These are phyloP conservation scores for Calonectria crousiana DNA, from an alignment of 2,329 filamentous ascomycete species.

Conservation along the genomic window DNA sequence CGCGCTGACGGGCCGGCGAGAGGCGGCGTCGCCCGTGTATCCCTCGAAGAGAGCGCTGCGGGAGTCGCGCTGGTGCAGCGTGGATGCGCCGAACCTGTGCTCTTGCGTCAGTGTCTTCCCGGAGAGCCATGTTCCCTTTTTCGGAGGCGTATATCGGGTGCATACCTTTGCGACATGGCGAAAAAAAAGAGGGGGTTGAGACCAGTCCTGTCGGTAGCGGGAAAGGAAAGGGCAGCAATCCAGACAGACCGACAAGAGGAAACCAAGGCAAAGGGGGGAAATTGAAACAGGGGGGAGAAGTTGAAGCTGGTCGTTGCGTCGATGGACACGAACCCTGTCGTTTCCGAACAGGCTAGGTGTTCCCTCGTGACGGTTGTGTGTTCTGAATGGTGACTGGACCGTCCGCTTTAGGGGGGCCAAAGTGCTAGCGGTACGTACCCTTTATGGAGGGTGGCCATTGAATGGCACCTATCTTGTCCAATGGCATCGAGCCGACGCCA, in stretches of 20 bases:
- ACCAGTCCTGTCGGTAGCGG: conserved; percentile 10
- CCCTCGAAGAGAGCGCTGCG: conserved; percentile 81
- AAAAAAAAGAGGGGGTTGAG: not conserved
- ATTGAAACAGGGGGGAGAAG: not conserved
- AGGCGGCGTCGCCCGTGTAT: conserved; percentile 66
- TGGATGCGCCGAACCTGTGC: conserved; percentile 73
- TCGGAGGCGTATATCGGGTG: conserved; percentile 10
- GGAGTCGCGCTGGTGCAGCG: conserved; percentile 80
- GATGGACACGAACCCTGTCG: conserved; percentile 17
- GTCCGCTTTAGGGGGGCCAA: conserved; percentile 2
- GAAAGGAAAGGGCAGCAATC: not conserved
- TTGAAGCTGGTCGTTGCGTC: conserved; percentile 17
- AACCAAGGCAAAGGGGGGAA: not conserved
- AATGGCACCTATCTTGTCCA: not conserved
- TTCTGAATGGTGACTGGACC: conserved; percentile 11
- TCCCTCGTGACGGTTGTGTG: conserved; percentile 16
- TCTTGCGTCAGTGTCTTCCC: conserved; percentile 22
- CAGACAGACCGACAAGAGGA: not conserved
- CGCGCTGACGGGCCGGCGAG: conserved; percentile 56
- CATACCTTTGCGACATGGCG: conserved; percentile 53
- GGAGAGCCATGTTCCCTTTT: not conserved
- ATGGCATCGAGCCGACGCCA: not conserved
- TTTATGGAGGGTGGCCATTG: not conserved
- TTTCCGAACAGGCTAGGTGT: conserved; percentile 20
- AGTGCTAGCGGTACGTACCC: not conserved